Evolutionary conservation across 352 stramenopile genomes (phyloP).

Genomic region (Thalassiosira gravida): DNA sequence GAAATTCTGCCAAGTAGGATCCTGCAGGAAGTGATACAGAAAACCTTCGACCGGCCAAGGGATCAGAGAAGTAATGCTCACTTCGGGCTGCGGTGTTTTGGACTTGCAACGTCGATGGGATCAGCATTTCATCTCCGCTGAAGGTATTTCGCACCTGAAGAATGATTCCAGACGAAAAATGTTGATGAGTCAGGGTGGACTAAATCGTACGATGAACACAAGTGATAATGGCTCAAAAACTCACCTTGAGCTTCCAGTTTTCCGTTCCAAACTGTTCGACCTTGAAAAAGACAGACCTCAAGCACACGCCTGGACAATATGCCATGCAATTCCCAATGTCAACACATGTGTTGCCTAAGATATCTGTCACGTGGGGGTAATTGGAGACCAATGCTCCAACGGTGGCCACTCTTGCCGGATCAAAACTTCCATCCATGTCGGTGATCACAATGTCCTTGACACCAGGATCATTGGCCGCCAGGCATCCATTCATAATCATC

Average conservation of each 20-base stretch:
- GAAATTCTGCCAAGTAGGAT: slow-evolving; percentile 51
- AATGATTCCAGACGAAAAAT: too few species aligned
- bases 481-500: slow-evolving; percentile 9
- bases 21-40: slow-evolving; percentile 52
- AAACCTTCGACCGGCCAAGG: slow-evolving; percentile 33
- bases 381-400: slow-evolving; percentile 50
- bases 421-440: slow-evolving; percentile 51
- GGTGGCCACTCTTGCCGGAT: slow-evolving; percentile 27
- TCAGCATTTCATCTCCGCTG: slow-evolving; percentile 16
- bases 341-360: slow-evolving; percentile 36
- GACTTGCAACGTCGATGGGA: slow-evolving; percentile 30
- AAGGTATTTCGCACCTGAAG: slow-evolving; percentile 23
- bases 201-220: too few species aligned
- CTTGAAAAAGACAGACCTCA: slow-evolving; percentile 44
- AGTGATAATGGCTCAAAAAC: too few species aligned
- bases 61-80: slow-evolving; percentile 8
- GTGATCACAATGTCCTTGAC: slow-evolving; percentile 46
- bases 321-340: slow-evolving; percentile 46
- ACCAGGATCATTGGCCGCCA: too few species aligned
- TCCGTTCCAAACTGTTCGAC: slow-evolving; percentile 65
- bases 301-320: slow-evolving; percentile 55
- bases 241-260: slow-evolving; percentile 49
- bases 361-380: slow-evolving; percentile 35
- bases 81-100: slow-evolving; percentile 4
- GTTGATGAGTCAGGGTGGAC: too few species aligned